These are phyloP conservation scores for Ilyonectria mors-panacis DNA, from an alignment of 2,329 filamentous ascomycete genomes.

Conservation along the genomic window DNA sequence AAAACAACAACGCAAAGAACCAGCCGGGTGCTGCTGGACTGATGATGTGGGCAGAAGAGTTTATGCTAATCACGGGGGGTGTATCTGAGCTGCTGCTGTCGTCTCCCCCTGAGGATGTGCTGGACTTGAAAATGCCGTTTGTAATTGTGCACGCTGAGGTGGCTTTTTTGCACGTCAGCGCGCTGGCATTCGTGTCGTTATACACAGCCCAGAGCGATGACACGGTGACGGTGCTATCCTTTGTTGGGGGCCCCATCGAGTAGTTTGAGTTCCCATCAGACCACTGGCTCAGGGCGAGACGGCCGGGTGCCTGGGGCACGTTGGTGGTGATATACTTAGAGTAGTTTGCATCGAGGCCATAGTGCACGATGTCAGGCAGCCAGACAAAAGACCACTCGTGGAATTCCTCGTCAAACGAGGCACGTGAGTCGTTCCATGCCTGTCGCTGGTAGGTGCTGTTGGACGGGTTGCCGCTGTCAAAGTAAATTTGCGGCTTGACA, in stretches of 20 bases:
- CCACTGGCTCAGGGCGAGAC: not conserved
- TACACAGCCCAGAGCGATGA: not conserved
- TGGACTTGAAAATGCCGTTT: not conserved
- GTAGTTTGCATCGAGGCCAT: not conserved
- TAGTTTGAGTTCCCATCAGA: not conserved
- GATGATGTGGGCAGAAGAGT: not conserved
- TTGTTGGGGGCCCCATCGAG: not conserved
- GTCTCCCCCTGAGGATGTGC: not conserved
- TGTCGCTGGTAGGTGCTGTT: not conserved
- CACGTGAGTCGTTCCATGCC: not conserved
- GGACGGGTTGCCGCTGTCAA: not conserved
- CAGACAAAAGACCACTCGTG: not conserved
- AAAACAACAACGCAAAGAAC: not conserved
- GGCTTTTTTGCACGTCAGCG: not conserved
- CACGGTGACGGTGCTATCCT: not conserved
- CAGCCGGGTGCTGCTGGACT: not conserved
- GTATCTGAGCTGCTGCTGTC: not conserved
- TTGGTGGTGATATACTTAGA: not conserved
- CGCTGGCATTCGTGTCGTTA: not conserved
- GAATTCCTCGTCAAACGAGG: not conserved
- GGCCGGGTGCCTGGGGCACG: not conserved
- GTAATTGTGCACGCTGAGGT: not conserved
- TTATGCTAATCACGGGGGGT: not conserved
- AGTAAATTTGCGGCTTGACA: not conserved
- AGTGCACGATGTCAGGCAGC: not conserved